Conservation (phyloP, 2,329 filamentous ascomycete species). For the Lachnellula hyalina region DNA sequence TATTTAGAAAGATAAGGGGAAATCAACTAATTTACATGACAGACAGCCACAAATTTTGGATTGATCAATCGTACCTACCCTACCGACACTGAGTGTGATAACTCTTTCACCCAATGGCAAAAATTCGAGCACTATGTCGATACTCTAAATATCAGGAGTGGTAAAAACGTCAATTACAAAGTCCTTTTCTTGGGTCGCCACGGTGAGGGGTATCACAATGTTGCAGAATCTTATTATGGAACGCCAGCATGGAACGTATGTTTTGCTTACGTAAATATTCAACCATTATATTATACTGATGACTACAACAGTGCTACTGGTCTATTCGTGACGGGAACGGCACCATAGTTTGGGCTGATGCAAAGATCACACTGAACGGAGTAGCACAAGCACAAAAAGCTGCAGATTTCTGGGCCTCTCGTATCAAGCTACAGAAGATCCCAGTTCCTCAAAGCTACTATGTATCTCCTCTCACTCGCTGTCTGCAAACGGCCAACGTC, state of each 20-base stretch:
- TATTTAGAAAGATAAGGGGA: not conserved
- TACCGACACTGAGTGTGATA: slow-evolving; percentile 42
- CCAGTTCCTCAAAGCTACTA: slow-evolving; percentile 61
- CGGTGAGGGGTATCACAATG: slow-evolving; percentile 44
- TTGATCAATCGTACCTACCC: slow-evolving; percentile 58
- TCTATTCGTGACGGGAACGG: slow-evolving; percentile 57
- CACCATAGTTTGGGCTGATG: slow-evolving; percentile 58
- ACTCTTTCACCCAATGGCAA: slow-evolving; percentile 55
- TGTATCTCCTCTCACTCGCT: slow-evolving; percentile 57
- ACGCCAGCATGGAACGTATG: slow-evolving; percentile 64
- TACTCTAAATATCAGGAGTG: slow-evolving; percentile 44
- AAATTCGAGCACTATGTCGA: slow-evolving; percentile 55
- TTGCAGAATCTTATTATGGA: slow-evolving; percentile 60
- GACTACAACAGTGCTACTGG: slow-evolving; percentile 54
- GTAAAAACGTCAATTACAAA: slow-evolving; percentile 53
- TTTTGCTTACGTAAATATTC: slow-evolving; percentile 8
- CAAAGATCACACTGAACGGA: slow-evolving; percentile 54
- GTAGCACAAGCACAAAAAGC: slow-evolving; percentile 52
- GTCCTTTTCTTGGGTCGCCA: slow-evolving; percentile 52
- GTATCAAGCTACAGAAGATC: slow-evolving; percentile 48
- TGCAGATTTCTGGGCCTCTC: slow-evolving; percentile 52
- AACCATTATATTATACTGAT: not conserved
- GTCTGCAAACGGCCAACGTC: slow-evolving; percentile 55
- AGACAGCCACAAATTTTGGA: slow-evolving; percentile 60
- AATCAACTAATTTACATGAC: slow-evolving; percentile 1